Base-by-base conservation (phyloP, 139 green algal genomes). In the Chlorella sp. region DNA sequence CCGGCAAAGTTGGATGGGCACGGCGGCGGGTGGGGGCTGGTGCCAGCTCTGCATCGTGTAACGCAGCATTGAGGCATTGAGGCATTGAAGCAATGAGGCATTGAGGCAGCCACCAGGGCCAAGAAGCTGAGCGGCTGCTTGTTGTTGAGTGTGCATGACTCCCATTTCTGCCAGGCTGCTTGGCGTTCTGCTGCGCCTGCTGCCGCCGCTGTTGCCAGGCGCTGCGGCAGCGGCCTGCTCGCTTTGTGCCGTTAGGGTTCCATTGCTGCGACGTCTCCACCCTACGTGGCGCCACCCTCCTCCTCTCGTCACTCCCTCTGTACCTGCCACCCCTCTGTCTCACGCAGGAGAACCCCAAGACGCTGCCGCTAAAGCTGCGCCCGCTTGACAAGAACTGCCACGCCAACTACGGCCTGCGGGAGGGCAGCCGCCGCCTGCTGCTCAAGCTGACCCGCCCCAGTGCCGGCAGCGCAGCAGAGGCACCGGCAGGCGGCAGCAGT, bases 331-430 rank as follows among this genome's bases (percentile, higher is more conserved):
- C 4, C 32, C 75, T 40, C 37, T 32, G 16, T 40, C n/a, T 83
- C 19, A 7, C 61, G 24, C 85, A 88, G 85, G 85, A 88, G 19
- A 88, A 92, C 53, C 79, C 79, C 32, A 60, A 85, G 42, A 73
- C 40, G 66, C 69, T 92, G 60, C 78, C 68, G 68, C 77, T 88
- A 15, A 88, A 75, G 69, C 69, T 92, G 60, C 90, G 90, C 15
- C 86, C 85, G 11, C 14, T 39, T 24, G 86, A 89, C 86, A 64
- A 40, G 48, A 60, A 89, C 53, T 91, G 81, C 82, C 91, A 91
- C 28, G 40, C 87, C n/a, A 28, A 81, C 16, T 78, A 85, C 37
- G 86, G 73, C 60, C 37, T 36, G 15, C 61, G 71, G 5, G 28
- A 86, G 64, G n/a, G 28, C 60, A 81, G 39, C 80, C 79, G 19